Base-by-base conservation (phyloP, 257 asterid genomes). In the Solanum virginianum region DNA sequence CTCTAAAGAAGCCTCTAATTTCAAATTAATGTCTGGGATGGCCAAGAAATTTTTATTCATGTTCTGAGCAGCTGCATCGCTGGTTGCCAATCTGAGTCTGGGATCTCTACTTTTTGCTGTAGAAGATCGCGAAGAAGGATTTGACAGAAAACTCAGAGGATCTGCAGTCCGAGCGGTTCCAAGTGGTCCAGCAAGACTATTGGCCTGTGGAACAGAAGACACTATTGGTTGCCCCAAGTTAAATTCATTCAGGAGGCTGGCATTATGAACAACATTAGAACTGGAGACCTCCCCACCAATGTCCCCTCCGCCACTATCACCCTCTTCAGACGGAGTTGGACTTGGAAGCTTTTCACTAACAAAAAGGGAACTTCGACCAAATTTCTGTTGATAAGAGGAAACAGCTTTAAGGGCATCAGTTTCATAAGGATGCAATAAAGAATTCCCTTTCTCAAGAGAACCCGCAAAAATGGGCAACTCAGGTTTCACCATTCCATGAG, bases 261-360 rank as follows among this genome's bases (percentile, higher is more conserved):
- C 79, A 74, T 88, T 89, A 75, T 24, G 82, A 77, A 72, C 90
- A 72, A 70, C 65, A 86, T 86, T 32, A 86, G 92, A 88, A 88
- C 99, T 94, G 82, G 95, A 87, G 82, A 97, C 92, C 91, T 95
- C 99, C 72, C 88, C 97, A 69, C 88, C 80, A 47, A 82, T 88
- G 65, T 95, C 98, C 88, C 87, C 92, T 86, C 91, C 95, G 65
- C 89, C 97, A 87, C 74, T 79, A 85, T 92, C 93, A 83, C 90
- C 95, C 69, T 95, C 97, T 89, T 90, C 98, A 7, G 99, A 97
- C 83, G 99, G 99, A 56, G 99, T 97, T 77, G 99, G 99, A 87
- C 99, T 97, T 60, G 99, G 99, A 85, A 97, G 96, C 66, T 90
- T 87, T 53, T 92, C 95, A 47, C 86, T 88, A 93, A 85, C 87